Evolutionary conservation across 2,329 filamentous ascomycete genomes (phyloP), one percentile per base, ranked within the genome.

Genomic region (Hypoxylon sp.): DNA sequence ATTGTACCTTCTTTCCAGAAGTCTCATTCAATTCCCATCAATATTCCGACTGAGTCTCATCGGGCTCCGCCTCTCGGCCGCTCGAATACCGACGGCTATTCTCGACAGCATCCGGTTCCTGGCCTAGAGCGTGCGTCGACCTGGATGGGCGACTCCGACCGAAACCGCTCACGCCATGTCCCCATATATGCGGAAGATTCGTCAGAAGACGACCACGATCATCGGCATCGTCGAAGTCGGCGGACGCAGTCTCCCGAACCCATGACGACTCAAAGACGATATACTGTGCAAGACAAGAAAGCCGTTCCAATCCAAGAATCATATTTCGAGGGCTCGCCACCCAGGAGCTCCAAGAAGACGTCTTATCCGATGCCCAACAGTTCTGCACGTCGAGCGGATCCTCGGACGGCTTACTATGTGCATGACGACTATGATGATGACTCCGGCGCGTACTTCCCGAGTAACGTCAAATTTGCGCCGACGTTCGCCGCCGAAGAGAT

Each of bases 121-220:
- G 52, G 58, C 22, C 31, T 77, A 29, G 53, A 54, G 11, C 76
- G 74, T 35, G 60, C 72, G 46, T 47, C 70, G 8, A 77, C 75
- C 31, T 78, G 71, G 71, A 66, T 72, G 55, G 14, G 59, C 24
- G 47, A 65, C 6, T 69, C 72, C 8, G 68, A 73, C 9, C 72
- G 71, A 26, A 72, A 74, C 48, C 72, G 71, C 19, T 66, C 71
- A 17, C 72, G 71, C 9, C 72, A 65, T 22, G 22, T 33, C 35
- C 61, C 48, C 47, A 5, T 53, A 2, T 74, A 71, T 31, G 44
- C 69, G 19, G 72, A 73, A 11, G 75, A 75, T 8, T 74, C 74
- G 2, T 76, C 76, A 1, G 76, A 75, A 3, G 73, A 74, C 5
- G 75, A 75, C 9, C 69, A 70, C 31, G 74, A 74, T 17, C 71